These are phyloP conservation scores for Taphrina populina DNA, from an alignment of 1,139 yeast species.

Conservation along the genomic window DNA sequence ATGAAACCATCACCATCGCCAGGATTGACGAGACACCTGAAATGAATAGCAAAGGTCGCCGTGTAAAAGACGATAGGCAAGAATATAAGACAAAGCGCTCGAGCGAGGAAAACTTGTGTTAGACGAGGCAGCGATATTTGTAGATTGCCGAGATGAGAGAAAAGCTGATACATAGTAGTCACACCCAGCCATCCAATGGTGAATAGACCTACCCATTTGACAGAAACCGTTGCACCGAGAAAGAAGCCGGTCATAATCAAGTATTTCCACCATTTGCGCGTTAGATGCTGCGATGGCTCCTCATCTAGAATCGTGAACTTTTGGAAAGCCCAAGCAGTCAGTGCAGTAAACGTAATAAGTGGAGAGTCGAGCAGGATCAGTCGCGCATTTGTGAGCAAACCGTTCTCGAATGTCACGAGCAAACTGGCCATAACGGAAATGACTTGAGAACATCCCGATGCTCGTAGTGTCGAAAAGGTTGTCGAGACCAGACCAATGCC, in stretches of 20 bases:
- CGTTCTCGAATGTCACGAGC: slow-evolving; percentile 75
- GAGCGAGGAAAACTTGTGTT: slow-evolving; percentile 54
- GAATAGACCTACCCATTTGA: slow-evolving; percentile 97
- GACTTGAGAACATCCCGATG: slow-evolving; percentile 80
- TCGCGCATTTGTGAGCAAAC: slow-evolving; percentile 83
- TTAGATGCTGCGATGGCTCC: slow-evolving; percentile 59
- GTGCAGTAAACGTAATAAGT: slow-evolving; percentile 83
- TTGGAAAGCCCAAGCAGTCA: slow-evolving; percentile 74
- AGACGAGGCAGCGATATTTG: slow-evolving; percentile 47
- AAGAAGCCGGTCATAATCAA: slow-evolving; percentile 74
- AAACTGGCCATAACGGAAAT: slow-evolving; percentile 68
- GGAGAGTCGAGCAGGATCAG: slow-evolving; percentile 90
- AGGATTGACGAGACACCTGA: slow-evolving; percentile 64
- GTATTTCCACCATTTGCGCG: slow-evolving; percentile 66
- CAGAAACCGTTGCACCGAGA: slow-evolving; percentile 72
- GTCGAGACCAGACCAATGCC: slow-evolving; percentile 80
- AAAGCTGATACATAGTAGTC: slow-evolving; percentile 69
- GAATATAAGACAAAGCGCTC: slow-evolving; percentile 64
- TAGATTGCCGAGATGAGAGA: slow-evolving; percentile 88
- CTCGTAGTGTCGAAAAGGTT: slow-evolving; percentile 74
- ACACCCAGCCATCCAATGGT: slow-evolving; percentile 90
- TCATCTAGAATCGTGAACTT: slow-evolving; percentile 62
- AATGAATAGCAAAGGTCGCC: slow-evolving; percentile 75
- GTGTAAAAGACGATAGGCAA: slow-evolving; percentile 70
- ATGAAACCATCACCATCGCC: slow-evolving; percentile 90